These are phyloP conservation scores for Extremus antarcticus DNA, from an alignment of 495 filamentous ascomycete genomes.

Conservation along the genomic window DNA sequence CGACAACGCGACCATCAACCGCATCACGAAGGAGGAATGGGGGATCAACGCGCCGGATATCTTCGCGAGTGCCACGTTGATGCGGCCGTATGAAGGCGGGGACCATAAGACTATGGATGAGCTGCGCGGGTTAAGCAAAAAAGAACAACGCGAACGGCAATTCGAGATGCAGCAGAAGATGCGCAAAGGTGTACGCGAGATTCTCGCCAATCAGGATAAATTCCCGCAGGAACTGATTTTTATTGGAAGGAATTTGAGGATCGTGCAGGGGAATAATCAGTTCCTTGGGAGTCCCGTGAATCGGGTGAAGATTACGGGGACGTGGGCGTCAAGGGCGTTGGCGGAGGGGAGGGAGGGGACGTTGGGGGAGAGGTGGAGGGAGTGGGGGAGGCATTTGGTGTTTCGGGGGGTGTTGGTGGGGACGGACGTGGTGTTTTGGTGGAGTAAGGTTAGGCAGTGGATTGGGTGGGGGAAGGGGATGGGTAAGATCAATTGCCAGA, in stretches of 20 bases:
- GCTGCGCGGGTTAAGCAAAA: slow-evolving; percentile 37
- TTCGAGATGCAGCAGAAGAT: slow-evolving; percentile 80
- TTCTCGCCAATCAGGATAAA: slow-evolving; percentile 79
- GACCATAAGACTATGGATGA: slow-evolving; percentile 50
- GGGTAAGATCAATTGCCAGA: too few species aligned
- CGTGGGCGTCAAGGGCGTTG: slow-evolving; percentile 73
- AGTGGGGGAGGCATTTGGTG: slow-evolving; percentile 57
- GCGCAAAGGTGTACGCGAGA: slow-evolving; percentile 70
- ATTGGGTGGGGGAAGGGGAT: slow-evolving; percentile 69
- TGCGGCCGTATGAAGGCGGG: slow-evolving; percentile 84
- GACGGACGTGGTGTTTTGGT: slow-evolving; percentile 76
- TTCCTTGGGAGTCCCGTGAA: slow-evolving; percentile 91
- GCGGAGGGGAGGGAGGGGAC: slow-evolving; percentile 55
- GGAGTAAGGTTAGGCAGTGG: slow-evolving; percentile 61
- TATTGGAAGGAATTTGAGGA: slow-evolving; percentile 88
- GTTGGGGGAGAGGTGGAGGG: slow-evolving; percentile 43
- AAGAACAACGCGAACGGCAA: slow-evolving; percentile 49
- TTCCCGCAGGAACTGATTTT: slow-evolving; percentile 93
- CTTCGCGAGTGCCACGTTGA: slow-evolving; percentile 79
- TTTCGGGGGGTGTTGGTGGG: slow-evolving; percentile 69
- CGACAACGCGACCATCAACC: slow-evolving; percentile 67
- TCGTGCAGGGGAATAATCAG: slow-evolving; percentile 74
- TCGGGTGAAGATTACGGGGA: slow-evolving; percentile 84
- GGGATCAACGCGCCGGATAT: slow-evolving; percentile 80
- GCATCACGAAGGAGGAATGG: slow-evolving; percentile 59